phyloP scores from a whole-genome alignment of 495 filamentous ascomycete genomes.

The Aspergillus ostianus region DNA sequence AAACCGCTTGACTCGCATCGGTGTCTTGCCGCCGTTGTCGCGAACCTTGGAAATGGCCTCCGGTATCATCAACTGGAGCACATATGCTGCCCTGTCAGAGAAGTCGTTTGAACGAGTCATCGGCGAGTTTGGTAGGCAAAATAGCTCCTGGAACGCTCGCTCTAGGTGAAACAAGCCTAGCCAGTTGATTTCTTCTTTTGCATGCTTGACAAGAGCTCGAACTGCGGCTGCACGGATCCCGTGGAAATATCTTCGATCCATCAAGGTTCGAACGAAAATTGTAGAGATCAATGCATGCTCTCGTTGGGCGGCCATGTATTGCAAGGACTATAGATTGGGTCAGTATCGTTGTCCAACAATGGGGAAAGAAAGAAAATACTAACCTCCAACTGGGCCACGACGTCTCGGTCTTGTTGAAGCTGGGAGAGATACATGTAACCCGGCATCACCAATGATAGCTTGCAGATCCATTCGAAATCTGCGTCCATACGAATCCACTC shows the following conservation, averaged over 20 bases:
- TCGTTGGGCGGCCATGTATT: conserved; percentile 56
- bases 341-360: conserved; percentile 3
- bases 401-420: conserved; percentile 94
- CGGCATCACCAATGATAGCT: conserved; percentile 73
- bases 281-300: conserved; percentile 76
- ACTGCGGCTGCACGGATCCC: conserved; percentile 84
- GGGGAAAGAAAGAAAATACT: conserved; percentile 16
- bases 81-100: conserved; percentile 74
- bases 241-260: conserved; percentile 91
- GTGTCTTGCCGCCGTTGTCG: conserved; percentile 72
- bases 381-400: conserved; percentile 89
- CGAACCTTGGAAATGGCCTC: conserved; percentile 75
- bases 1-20: conserved; percentile 70
- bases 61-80: conserved; percentile 77
- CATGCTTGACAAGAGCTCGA: conserved; percentile 69
- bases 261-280: conserved; percentile 80
- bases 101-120: conserved; percentile 91
- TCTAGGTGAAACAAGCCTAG: conserved; percentile 81
- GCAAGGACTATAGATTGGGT: conserved; percentile 47
- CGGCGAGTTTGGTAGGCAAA: conserved; percentile 69
- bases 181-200: conserved; percentile 65
- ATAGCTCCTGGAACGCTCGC: conserved; percentile 81
- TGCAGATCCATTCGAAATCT: conserved; percentile 97
- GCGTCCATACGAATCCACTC: conserved; percentile 99
- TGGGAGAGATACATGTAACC: conserved; percentile 97